phyloP scores from a whole-genome alignment of 2,329 filamentous ascomycete genomes.

The Cladophialophora exuberans region DNA sequence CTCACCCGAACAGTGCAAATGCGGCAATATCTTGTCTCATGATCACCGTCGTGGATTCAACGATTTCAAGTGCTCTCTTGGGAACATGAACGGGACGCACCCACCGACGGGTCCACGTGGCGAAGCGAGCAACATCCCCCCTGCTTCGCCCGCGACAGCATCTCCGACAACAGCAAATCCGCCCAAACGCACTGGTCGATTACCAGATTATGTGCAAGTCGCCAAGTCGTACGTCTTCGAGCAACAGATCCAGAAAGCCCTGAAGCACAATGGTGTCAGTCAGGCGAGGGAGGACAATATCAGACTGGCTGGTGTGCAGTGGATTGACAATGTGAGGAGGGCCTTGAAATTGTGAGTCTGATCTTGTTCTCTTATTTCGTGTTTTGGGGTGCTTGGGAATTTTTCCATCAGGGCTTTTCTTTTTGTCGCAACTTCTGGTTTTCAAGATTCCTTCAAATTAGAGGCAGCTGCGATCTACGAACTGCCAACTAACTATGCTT shows the following conservation, averaged over 20 bases:
- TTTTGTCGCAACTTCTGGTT: too few species aligned
- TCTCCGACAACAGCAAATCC: slow-evolving; percentile 13
- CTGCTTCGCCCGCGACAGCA: neutral
- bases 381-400: too few species aligned
- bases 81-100: slow-evolving; percentile 23
- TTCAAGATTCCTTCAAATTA: too few species aligned
- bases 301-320: slow-evolving; percentile 81
- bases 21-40: slow-evolving; percentile 18
- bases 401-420: too few species aligned
- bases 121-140: slow-evolving; percentile 3
- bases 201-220: slow-evolving; percentile 66
- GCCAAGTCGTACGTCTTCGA: slow-evolving; percentile 80
- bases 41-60: neutral
- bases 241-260: slow-evolving; percentile 73
- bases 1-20: slow-evolving; percentile 21
- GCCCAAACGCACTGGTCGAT: slow-evolving; percentile 47
- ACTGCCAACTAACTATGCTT: slow-evolving; percentile 3
- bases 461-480: too few species aligned
- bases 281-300: slow-evolving; percentile 78
- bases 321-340: slow-evolving; percentile 83
- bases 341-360: slow-evolving; percentile 72
- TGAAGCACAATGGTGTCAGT: slow-evolving; percentile 70
- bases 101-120: slow-evolving; percentile 13
- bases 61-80: slow-evolving; percentile 12
- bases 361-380: too few species aligned